Evolutionary conservation across 352 stramenopile species (phyloP).

Genomic region (Saprolegnia diclina): DNA sequence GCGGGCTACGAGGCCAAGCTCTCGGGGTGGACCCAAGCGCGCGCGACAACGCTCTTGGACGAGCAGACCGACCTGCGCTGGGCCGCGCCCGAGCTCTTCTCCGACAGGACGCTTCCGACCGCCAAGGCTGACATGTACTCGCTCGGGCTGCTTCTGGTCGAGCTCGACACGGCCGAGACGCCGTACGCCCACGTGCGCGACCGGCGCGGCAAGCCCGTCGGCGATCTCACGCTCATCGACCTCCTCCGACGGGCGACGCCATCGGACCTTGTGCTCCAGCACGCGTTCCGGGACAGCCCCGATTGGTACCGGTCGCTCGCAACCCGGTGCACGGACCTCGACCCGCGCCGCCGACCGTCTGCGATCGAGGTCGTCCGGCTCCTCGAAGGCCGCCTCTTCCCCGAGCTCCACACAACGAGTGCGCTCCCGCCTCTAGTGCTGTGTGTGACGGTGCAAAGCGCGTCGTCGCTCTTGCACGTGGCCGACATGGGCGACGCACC

Average conservation of each 20-base stretch:
- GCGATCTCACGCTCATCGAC: not conserved
- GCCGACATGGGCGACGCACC: not conserved
- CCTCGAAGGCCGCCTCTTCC: not conserved
- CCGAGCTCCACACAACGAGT: not conserved
- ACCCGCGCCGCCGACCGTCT: not conserved
- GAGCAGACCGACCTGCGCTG: slow-evolving; percentile 16
- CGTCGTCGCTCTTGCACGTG: not conserved
- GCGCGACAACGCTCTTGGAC: not conserved
- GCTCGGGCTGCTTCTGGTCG: slow-evolving; percentile 31
- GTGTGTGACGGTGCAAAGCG: not conserved
- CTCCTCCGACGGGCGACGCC: not conserved
- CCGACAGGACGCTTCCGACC: slow-evolving; percentile 28
- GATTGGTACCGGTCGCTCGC: not conserved
- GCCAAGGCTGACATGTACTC: slow-evolving; percentile 37
- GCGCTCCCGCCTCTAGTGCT: not conserved
- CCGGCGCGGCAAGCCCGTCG: not conserved
- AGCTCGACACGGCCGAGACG: slow-evolving; percentile 29
- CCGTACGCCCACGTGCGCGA: not conserved
- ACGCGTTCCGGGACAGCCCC: not conserved
- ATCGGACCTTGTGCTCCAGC: not conserved
- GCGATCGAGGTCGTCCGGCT: not conserved
- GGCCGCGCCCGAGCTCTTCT: slow-evolving; percentile 35
- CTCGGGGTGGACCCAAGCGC: not conserved
- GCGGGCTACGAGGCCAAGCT: not conserved
- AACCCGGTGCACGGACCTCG: not conserved